Evolutionary conservation across 2,329 filamentous ascomycete genomes (phyloP), one percentile per base, ranked within the genome.

Genomic region (Phyllosticta citribraziliensis): DNA sequence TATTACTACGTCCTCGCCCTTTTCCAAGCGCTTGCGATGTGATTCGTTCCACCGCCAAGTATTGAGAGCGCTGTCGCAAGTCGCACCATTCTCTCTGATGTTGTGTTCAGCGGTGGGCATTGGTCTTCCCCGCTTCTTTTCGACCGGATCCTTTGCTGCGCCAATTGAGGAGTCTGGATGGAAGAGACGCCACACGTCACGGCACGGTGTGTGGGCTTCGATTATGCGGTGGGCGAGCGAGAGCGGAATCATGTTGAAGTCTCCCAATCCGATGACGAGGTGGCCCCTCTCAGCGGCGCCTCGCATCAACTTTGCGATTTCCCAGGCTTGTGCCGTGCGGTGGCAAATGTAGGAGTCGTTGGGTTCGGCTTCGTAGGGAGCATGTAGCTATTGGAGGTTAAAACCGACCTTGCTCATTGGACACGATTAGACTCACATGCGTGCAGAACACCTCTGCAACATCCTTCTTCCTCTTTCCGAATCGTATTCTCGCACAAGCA

Each of bases 201-300:
- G 82, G 27, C 96, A 87, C 14, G 87, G 87, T 10, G 87, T 85
- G 70, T 91, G 87, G 3, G 86, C 84, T 62, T 88, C 89, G 66
- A 99, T 87, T 65, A 97, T 80, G 59, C 86, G 84, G 76, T 97
- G 90, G 33, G 89, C 87, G 64, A 96, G 84, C 25, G 90, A 95
- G 51, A 88, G 75, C 0, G 94, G 94, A n/a, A 91, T 79, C 88
- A 96, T 96, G 76, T 97, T 97, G 78, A 97, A 97, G 77, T 97
- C 94, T 25, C 94, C 94, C 59, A 96, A 78, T 5, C 87, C 92
- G 52, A 97, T 78, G 57, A 92, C 91, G 30, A 97, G 80, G 71
- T 93, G 89, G 6, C 91, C 91, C 14, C 88, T 81, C 66, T 91
- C 88, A 1, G 86, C 83, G 53, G 93, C 92, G 62, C 84, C 88